Percentiles rank a stretch among this genome's conserved stretches.
Evolutionary conservation across 2,329 filamentous ascomycete genomes (phyloP).

Genomic region (Didymella arachidicola): DNA sequence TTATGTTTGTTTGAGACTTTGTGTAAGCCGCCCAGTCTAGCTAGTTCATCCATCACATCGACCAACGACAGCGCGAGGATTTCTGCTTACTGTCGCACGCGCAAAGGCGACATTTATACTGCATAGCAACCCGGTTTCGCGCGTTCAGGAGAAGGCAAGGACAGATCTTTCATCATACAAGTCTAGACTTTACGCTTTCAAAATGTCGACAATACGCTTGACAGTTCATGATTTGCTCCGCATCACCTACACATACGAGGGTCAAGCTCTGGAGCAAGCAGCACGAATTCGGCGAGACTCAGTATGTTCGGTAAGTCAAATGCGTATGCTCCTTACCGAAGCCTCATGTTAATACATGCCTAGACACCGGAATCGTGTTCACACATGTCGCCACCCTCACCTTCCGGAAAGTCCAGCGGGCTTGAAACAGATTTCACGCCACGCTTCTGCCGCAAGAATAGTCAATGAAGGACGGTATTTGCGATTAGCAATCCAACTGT

Average conservation of each 20-base stretch:
- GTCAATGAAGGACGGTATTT: slow-evolving; percentile 6
- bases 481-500: no score
- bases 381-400: slow-evolving; percentile 24
- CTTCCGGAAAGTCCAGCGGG: slow-evolving; percentile 17
- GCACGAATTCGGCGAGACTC: slow-evolving; percentile 31
- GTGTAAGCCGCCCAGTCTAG: slow-evolving; percentile 14
- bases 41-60: slow-evolving; percentile 2
- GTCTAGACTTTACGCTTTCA: not conserved
- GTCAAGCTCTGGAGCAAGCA: slow-evolving; percentile 32
- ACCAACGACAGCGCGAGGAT: slow-evolving; percentile 32
- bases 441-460: slow-evolving; percentile 29
- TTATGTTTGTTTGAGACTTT: slow-evolving; percentile 5
- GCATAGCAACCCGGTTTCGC: slow-evolving; percentile 4
- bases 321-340: not conserved
- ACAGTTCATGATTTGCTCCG: slow-evolving; percentile 45
- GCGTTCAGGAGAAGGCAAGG: not conserved
- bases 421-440: slow-evolving; percentile 46
- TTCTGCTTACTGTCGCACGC: slow-evolving; percentile 28
- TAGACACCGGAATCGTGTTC: slow-evolving; percentile 41
- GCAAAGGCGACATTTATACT: slow-evolving; percentile 15
- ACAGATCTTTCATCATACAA: not conserved
- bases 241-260: slow-evolving; percentile 47
- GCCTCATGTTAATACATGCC: slow-evolving; percentile 11
- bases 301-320: slow-evolving; percentile 37
- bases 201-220: slow-evolving; percentile 45